Percentiles rank a stretch among this genome's conserved stretches.
Evolutionary conservation across 768 basidiomycete species (phyloP).

Genomic region (Paxillus ammoniavirescens): DNA sequence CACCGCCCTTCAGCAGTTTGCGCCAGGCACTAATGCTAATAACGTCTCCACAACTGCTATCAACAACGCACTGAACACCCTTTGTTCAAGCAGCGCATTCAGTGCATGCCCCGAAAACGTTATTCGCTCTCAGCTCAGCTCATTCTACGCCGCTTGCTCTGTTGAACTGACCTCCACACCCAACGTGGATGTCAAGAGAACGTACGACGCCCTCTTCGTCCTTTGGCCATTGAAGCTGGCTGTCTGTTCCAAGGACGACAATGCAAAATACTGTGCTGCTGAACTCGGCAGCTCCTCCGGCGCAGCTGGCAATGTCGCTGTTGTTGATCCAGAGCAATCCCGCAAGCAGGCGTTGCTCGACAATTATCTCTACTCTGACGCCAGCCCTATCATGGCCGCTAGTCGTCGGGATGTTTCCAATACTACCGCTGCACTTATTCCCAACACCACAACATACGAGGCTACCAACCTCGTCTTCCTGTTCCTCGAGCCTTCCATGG

Average conservation of each 20-base stretch:
- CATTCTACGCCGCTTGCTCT: slow-evolving; percentile 71
- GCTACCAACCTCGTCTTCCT: slow-evolving; percentile 77
- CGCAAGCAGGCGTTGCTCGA: slow-evolving; percentile 12
- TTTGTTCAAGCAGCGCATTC: slow-evolving; percentile 53
- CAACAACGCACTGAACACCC: slow-evolving; percentile 44
- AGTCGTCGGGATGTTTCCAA: slow-evolving; percentile 26
- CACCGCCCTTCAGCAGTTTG: slow-evolving; percentile 54
- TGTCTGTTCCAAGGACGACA: slow-evolving; percentile 75
- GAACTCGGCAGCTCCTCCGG: slow-evolving; percentile 36
- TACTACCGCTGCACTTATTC: slow-evolving; percentile 33
- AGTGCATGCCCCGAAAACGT: slow-evolving; percentile 52
- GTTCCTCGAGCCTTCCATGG: slow-evolving; percentile 56
- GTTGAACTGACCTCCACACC: slow-evolving; percentile 60
- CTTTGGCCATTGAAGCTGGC: slow-evolving; percentile 63
- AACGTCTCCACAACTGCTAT: slow-evolving; percentile 43
- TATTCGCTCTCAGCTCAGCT: slow-evolving; percentile 59
- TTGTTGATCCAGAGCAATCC: slow-evolving; percentile 9
- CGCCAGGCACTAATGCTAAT: slow-evolving; percentile 41
- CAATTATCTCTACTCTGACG: slow-evolving; percentile 24
- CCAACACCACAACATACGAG: slow-evolving; percentile 55
- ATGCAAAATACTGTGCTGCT: slow-evolving; percentile 66
- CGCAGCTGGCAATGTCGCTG: slow-evolving; percentile 17
- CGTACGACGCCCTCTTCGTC: slow-evolving; percentile 82
- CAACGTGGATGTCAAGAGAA: slow-evolving; percentile 49
- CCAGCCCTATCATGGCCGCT: slow-evolving; percentile 16